These are phyloP conservation scores for Fragaria iinumae DNA, from an alignment of 306 rosid genomes.

Conservation along the genomic window DNA sequence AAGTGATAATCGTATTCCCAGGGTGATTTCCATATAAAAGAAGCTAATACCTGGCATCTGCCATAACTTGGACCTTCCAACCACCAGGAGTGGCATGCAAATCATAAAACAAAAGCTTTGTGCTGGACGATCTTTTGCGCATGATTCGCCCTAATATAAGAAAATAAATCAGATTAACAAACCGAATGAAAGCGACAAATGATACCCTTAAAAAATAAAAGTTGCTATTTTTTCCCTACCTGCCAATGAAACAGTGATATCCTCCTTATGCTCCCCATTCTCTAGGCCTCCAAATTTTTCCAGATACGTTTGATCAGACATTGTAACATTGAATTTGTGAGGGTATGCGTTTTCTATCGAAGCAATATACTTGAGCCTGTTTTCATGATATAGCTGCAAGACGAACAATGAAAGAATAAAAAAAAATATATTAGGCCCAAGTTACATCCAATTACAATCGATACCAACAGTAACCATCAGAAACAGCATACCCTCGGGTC, in stretches of 20 bases:
- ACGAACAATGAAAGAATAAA: constrained; percentile 10
- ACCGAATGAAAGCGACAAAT: background rate
- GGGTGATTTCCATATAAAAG: background rate
- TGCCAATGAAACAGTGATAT: constrained; percentile 56
- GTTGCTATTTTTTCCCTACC: constrained; percentile 36
- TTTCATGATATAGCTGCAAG: constrained; percentile 79
- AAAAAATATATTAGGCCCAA: background rate
- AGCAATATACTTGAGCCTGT: constrained; percentile 69
- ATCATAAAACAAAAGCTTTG: constrained; percentile 75
- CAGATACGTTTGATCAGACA: constrained; percentile 48
- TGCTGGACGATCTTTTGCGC: constrained; percentile 70
- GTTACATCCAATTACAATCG: background rate
- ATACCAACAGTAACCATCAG: background rate
- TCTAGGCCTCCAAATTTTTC: constrained; percentile 44
- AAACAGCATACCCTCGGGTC: constrained; percentile 71
- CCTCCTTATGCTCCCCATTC: constrained; percentile 78
- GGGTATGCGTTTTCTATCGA: constrained; percentile 70
- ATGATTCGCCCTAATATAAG: constrained; percentile 43
- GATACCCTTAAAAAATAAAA: background rate
- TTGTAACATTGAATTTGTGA: constrained; percentile 67
- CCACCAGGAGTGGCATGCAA: constrained; percentile 44
- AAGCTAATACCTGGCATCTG: constrained; percentile 67
- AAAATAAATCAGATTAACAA: background rate
- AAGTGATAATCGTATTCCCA: background rate
- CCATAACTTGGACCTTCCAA: constrained; percentile 80